These are phyloP conservation scores for Penicillium sp. DNA, from an alignment of 2,329 filamentous ascomycete genomes.

Conservation along the genomic window DNA sequence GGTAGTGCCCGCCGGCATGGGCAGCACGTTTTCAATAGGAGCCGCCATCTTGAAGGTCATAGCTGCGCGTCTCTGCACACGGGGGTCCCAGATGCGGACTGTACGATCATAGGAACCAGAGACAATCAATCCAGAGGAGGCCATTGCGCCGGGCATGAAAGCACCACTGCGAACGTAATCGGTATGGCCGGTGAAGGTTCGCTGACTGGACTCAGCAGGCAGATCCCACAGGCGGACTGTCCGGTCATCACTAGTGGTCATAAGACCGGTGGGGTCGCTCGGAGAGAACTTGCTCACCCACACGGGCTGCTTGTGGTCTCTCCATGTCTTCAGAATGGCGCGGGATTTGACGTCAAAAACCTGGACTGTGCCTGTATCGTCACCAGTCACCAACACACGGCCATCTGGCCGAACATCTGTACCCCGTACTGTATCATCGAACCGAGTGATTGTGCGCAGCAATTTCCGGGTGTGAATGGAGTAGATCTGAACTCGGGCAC, in stretches of 20 bases:
- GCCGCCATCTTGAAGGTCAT: slow-evolving; percentile 96
- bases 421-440: slow-evolving; percentile 86
- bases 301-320: slow-evolving; percentile 88
- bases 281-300: slow-evolving; percentile 94
- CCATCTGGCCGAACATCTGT: slow-evolving; percentile 88
- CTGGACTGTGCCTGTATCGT: slow-evolving; percentile 88
- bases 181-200: slow-evolving; percentile 79
- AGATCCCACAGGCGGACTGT: slow-evolving; percentile 95
- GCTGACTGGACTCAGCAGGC: slow-evolving; percentile 72
- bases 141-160: slow-evolving; percentile 71
- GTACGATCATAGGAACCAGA: slow-evolving; percentile 95
- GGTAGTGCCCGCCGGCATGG: slow-evolving; percentile 82
- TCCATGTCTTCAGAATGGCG: slow-evolving; percentile 94
- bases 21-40: slow-evolving; percentile 83
- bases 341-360: slow-evolving; percentile 90
- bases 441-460: slow-evolving; percentile 90
- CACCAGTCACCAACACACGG: slow-evolving; percentile 83
- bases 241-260: slow-evolving; percentile 89
- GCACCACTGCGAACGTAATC: slow-evolving; percentile 89
- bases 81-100: slow-evolving; percentile 89
- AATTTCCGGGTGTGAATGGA: slow-evolving; percentile 89
- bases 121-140: slow-evolving; percentile 70
- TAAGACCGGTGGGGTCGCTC: slow-evolving; percentile 76
- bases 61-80: slow-evolving; percentile 67
- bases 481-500: slow-evolving; percentile 89